These are phyloP conservation scores for Thozetella sp. DNA, from an alignment of 495 filamentous ascomycete species.

Conservation along the genomic window DNA sequence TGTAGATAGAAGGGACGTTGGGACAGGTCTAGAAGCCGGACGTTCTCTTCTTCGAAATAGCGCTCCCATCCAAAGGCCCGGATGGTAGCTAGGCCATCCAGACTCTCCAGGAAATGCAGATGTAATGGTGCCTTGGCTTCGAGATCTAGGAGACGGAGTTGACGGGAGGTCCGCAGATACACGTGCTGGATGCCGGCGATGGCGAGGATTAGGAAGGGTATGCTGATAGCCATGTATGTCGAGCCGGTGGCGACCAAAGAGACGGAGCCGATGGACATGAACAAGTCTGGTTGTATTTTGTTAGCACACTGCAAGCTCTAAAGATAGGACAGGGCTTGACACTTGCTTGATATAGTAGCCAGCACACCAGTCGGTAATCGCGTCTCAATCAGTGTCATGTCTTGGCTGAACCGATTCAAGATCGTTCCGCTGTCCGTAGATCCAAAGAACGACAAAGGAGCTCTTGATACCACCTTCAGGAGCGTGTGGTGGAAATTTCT, in stretches of 20 bases:
- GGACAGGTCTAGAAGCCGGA: slow-evolving; percentile 31
- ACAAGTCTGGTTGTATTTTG: neutral
- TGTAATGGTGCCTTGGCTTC: slow-evolving; percentile 65
- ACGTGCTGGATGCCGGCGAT: slow-evolving; percentile 59
- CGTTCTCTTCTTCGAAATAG: slow-evolving; percentile 21
- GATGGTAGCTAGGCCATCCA: slow-evolving; percentile 40
- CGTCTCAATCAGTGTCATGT: slow-evolving; percentile 63
- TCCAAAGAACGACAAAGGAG: slow-evolving; percentile 29
- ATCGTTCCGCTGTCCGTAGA: slow-evolving; percentile 27
- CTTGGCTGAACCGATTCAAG: slow-evolving; percentile 56
- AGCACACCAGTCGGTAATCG: slow-evolving; percentile 38
- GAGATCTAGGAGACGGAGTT: slow-evolving; percentile 63
- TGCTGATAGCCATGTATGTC: slow-evolving; percentile 37
- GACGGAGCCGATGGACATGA: slow-evolving; percentile 17
- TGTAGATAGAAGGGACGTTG: slow-evolving; percentile 46
- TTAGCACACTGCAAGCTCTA: neutral
- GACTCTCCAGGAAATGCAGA: slow-evolving; percentile 58
- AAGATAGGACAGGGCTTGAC: neutral
- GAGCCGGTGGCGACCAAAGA: slow-evolving; percentile 46
- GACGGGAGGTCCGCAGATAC: slow-evolving; percentile 69
- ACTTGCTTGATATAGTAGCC: slow-evolving; percentile 18
- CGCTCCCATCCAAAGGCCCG: slow-evolving; percentile 46
- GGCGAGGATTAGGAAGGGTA: slow-evolving; percentile 28
- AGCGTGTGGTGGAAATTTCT: no score
- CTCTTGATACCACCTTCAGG: slow-evolving; percentile 11